Evolutionary conservation across 1,284 basidiomycete species (phyloP).

Genomic region (Phylloboletellus chloephorus): DNA sequence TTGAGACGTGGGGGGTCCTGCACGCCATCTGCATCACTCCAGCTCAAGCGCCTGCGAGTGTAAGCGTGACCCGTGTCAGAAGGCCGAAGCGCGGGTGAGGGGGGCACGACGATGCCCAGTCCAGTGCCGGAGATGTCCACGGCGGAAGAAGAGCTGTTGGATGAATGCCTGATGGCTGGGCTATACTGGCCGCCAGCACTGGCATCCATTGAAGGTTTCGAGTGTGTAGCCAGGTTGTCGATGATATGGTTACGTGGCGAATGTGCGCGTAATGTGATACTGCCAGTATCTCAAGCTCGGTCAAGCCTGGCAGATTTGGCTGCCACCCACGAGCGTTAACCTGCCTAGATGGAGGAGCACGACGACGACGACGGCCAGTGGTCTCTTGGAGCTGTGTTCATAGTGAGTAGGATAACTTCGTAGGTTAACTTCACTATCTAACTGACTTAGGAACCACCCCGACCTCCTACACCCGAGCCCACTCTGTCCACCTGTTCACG

Average conservation of each 20-base stretch:
- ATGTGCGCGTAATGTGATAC: too few relatives aligned
- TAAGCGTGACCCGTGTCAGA: conserved; percentile 36
- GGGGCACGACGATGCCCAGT: conserved; percentile 38
- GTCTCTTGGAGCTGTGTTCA: conserved; percentile 33
- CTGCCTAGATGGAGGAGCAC: conserved; percentile 5
- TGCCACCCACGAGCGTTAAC: not conserved
- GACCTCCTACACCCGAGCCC: conserved; percentile 59
- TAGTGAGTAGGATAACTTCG: conserved; percentile 27
- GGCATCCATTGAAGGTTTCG: conserved; percentile 14
- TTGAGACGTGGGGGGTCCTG: conserved; percentile 42
- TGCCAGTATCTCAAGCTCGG: too few relatives aligned
- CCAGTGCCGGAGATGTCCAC: conserved; percentile 49
- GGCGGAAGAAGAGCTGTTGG: conserved; percentile 45
- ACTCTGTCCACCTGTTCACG: conserved; percentile 46
- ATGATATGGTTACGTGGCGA: not conserved
- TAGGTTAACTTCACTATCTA: too few relatives aligned
- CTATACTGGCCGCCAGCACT: conserved; percentile 2
- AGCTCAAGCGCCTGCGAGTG: conserved; percentile 51
- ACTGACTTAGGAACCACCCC: conserved; percentile 36
- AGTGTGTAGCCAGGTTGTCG: not conserved
- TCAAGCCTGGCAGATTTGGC: too few relatives aligned
- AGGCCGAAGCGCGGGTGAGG: conserved; percentile 48
- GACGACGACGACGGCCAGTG: conserved; percentile 23
- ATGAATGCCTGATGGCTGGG: conserved; percentile 9
- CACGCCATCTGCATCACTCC: conserved; percentile 44